Conservation (phyloP, 371 early-diverging fungal genomes). For the Apophysomyces elegans region DNA sequence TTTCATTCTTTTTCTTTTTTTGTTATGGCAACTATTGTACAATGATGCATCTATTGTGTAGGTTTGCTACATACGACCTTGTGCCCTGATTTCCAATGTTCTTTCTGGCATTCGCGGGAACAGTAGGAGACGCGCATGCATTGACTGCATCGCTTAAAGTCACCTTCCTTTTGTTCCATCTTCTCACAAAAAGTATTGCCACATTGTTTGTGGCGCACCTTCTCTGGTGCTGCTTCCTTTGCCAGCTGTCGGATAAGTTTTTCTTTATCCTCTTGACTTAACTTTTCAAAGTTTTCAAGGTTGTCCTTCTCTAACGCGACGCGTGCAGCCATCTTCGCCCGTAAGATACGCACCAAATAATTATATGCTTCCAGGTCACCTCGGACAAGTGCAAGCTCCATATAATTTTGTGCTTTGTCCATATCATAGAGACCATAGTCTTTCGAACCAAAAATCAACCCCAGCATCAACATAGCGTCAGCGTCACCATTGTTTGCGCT, state of each 20-base stretch:
- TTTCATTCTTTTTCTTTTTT: no score
- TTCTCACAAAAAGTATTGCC: slow-evolving; percentile 53
- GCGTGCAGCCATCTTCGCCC: slow-evolving; percentile 58
- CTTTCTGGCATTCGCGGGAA: slow-evolving; percentile 64
- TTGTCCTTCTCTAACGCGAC: slow-evolving; percentile 50
- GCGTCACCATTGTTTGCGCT: slow-evolving; percentile 59
- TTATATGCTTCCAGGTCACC: slow-evolving; percentile 57
- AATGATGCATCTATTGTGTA: not conserved
- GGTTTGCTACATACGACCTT: slow-evolving; percentile 48
- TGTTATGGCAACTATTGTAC: no score
- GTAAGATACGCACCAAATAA: slow-evolving; percentile 55
- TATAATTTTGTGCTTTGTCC: slow-evolving; percentile 62
- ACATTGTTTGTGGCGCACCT: slow-evolving; percentile 42
- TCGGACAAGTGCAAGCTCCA: slow-evolving; percentile 63
- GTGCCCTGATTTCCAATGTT: slow-evolving; percentile 67
- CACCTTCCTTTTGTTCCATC: slow-evolving; percentile 53
- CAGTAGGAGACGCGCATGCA: slow-evolving; percentile 62
- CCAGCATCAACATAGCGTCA: slow-evolving; percentile 61
- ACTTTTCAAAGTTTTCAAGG: slow-evolving; percentile 42
- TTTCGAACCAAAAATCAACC: slow-evolving; percentile 64
- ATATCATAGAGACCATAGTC: slow-evolving; percentile 64
- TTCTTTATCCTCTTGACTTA: slow-evolving; percentile 41
- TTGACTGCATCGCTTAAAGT: slow-evolving; percentile 61
- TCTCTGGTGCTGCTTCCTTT: slow-evolving; percentile 46
- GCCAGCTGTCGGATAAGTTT: slow-evolving; percentile 50